Evolutionary conservation across 768 basidiomycete genomes (phyloP).

Genomic region (Rhodotorula graminis): DNA sequence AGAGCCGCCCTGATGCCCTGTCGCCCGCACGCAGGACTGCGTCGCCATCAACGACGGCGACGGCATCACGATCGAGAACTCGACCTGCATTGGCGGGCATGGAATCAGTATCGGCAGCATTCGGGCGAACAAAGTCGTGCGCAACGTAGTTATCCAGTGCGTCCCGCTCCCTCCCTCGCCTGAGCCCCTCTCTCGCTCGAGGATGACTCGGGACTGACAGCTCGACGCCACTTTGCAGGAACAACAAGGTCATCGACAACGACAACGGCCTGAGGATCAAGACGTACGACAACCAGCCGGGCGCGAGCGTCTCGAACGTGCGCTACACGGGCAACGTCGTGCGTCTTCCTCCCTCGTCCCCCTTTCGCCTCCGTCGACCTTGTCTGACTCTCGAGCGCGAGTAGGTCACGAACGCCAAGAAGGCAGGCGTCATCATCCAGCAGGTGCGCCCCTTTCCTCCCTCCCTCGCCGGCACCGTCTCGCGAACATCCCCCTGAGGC

Average conservation of each 20-base stretch:
- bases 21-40: background rate
- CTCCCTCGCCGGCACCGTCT: too few species aligned
- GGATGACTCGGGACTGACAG: too few species aligned
- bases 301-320: conserved; percentile 37
- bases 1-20: background rate
- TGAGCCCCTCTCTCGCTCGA: too few species aligned
- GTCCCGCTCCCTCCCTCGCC: too few species aligned
- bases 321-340: conserved; percentile 53
- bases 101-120: conserved; percentile 64
- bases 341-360: background rate
- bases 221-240: background rate
- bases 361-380: background rate
- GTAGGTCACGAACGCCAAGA: too few species aligned
- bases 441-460: too few species aligned
- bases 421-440: too few species aligned
- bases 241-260: conserved; percentile 47
- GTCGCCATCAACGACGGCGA: conserved; percentile 12
- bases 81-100: conserved; percentile 52
- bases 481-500: too few species aligned
- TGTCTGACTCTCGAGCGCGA: too few species aligned
- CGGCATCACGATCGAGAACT: conserved; percentile 2
- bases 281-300: conserved; percentile 36
- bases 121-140: too few species aligned
- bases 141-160: conserved; percentile 10
- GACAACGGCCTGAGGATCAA: conserved; percentile 56